A percentile compares a stretch with the other conserved stretches of the same genome.
Conservation (phyloP, 1,139 yeast genomes). For the Sugiyamaella japonica region DNA sequence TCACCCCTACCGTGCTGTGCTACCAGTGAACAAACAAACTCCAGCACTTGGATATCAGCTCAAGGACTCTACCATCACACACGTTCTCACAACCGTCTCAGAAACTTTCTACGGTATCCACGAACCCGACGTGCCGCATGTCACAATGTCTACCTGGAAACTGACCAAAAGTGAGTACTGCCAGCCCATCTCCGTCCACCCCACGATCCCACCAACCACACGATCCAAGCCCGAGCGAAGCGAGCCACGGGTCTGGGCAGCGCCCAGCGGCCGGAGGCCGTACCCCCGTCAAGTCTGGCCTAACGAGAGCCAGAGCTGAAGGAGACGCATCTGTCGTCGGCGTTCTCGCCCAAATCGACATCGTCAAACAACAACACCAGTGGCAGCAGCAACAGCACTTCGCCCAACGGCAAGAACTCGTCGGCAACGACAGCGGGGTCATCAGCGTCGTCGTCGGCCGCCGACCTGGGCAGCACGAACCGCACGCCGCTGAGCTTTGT, state of each 20-base stretch:
- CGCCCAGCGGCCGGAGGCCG: too few species aligned
- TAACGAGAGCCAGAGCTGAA: slow-evolving; percentile 36
- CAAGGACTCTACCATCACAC: too few species aligned
- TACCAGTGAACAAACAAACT: too few species aligned
- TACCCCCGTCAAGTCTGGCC: too few species aligned
- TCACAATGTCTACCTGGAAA: slow-evolving; percentile 39
- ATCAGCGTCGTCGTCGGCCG: slow-evolving; percentile 27
- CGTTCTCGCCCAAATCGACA: slow-evolving; percentile 27
- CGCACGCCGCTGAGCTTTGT: slow-evolving; percentile 18
- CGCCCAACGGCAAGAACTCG: slow-evolving; percentile 8
- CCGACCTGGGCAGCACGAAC: slow-evolving; percentile 3
- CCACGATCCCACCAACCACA: too few species aligned
- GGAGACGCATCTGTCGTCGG: slow-evolving; percentile 42
- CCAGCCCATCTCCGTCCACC: too few species aligned
- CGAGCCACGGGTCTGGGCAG: slow-evolving; percentile 6
- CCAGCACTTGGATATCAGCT: too few species aligned
- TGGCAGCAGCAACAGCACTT: too few species aligned
- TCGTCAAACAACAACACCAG: slow-evolving; percentile 10
- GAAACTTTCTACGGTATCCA: too few species aligned
- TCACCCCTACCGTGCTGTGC: too few species aligned
- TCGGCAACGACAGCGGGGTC: background rate
- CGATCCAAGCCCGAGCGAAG: background rate
- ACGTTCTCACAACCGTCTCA: too few species aligned
- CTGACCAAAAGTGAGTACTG: slow-evolving; percentile 40
- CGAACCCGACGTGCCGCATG: background rate